These are phyloP conservation scores for Coniophora puteana DNA, from an alignment of 1,284 basidiomycete species.

Conservation along the genomic window DNA sequence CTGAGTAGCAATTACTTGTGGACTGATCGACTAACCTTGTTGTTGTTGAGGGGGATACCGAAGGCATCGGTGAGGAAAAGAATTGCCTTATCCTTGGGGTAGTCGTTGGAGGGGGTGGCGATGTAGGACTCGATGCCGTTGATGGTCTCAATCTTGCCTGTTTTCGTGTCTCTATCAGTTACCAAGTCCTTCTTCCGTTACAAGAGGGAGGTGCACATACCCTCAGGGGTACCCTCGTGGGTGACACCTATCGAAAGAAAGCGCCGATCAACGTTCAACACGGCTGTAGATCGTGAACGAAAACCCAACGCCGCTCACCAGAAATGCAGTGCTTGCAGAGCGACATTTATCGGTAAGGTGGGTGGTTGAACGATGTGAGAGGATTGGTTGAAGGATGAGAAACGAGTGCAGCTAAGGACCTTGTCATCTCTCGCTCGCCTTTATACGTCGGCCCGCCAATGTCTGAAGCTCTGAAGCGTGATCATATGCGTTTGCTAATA, in stretches of 20 bases:
- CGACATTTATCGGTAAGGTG: too few relatives aligned
- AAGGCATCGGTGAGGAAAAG: conserved; percentile 44
- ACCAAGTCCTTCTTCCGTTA: too few relatives aligned
- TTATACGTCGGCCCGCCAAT: too few relatives aligned
- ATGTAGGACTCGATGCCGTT: conserved; percentile 35
- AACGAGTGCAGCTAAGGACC: too few relatives aligned
- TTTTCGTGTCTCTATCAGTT: too few relatives aligned
- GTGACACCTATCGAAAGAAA: conserved; percentile 11
- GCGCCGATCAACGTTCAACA: neutral
- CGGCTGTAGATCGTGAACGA: neutral
- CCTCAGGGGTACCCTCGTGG: conserved; percentile 21
- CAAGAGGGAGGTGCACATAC: neutral
- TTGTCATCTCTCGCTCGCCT: too few relatives aligned
- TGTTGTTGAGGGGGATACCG: conserved; percentile 41
- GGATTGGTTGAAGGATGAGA: too few relatives aligned
- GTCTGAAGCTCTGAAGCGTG: too few relatives aligned
- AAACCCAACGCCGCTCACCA: conserved; percentile 5
- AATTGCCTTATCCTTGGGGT: conserved; percentile 41
- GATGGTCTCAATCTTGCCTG: conserved; percentile 28
- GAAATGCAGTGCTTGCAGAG: conserved; percentile 13
- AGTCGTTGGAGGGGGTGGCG: conserved; percentile 33
- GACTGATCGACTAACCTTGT: conserved; percentile 24
- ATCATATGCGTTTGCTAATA: too few relatives aligned
- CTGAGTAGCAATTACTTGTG: too few relatives aligned
- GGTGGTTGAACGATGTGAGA: too few relatives aligned